Evolutionary conservation across 495 filamentous ascomycete genomes (phyloP), one percentile per base, ranked within the genome.

Genomic region (Penicillium bovifimosum): DNA sequence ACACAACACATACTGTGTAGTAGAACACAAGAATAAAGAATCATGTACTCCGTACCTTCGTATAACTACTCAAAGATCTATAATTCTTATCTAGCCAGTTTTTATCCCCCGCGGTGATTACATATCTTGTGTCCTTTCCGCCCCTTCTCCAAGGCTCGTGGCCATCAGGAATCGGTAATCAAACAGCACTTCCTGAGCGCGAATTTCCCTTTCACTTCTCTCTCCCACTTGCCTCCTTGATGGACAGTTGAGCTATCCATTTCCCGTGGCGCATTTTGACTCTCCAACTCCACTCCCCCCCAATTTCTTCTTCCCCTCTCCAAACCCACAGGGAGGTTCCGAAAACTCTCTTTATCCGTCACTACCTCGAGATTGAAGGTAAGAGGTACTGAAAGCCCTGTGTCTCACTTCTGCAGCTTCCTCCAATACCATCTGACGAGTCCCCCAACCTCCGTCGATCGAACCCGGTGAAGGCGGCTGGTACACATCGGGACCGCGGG

Each of bases 281-380:
- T 44, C 45, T 46, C 44, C 45, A 41, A 40, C 52, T 40, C 42
- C 48, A 52, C 28, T 54, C 29, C 32, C 10, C 32, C 26, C 16
- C 51, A 31, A 40, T 48, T 41, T 54, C 35, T 29, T 47, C 34
- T 34, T 20, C 43, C 44, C 48, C 24, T 47, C 47, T 34, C 48
- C 45, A 36, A 39, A 60, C 49, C 54, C 60, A 47, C 62, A 52
- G 51, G 49, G 54, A 61, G 58, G 40, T 33, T 29, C 16, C 11
- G 43, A 44, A 33, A 46, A 49, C 58, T 54, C 36, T 38, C 29
- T 50, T 61, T 62, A 52, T 47, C 62, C 60, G 60, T 71, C 64
- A 62, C 53, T 67, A 63, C 58, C 67, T 65, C 55, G 41, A 52
- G 52, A 47, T 58, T 59, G 28, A 58, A 65, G 65, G 65, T 69